Base-by-base conservation (phyloP, 257 asterid species). In the Oldenlandia corymbosa region DNA sequence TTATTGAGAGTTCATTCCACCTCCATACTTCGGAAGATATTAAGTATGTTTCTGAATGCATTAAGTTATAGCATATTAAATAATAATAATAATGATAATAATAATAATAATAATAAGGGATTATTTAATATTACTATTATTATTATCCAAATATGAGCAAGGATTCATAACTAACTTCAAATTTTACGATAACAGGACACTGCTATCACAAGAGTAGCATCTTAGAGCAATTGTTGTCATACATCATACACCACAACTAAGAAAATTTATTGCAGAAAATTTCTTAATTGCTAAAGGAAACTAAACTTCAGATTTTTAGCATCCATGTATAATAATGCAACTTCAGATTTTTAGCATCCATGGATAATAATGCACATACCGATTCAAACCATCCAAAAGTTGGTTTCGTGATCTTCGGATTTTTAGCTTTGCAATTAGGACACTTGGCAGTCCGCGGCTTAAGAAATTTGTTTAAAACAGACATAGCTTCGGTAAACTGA, bases 301-400 rank as follows among this genome's bases (percentile, higher is more conserved):
- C 18, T n/a, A n/a, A n/a, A n/a, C n/a, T n/a, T n/a, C n/a, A n/a
- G n/a, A n/a, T n/a, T n/a, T n/a, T n/a, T n/a, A n/a, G n/a, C n/a
- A n/a, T n/a, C n/a, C n/a, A n/a, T n/a, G n/a, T n/a, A n/a, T n/a
- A n/a, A n/a, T n/a, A n/a, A n/a, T n/a, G n/a, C n/a, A n/a, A n/a
- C n/a, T n/a, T n/a, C n/a, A n/a, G n/a, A n/a, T n/a, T n/a, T n/a
- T n/a, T n/a, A 65, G 32, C 26, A 18, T 36, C 37, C 65, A 60
- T 48, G 12, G 50, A 66, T 23, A 57, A 24, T 43, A 42, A 50
- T 20, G 57, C 46, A 62, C 88, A 52, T 92, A 92, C 97, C 95
- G 79, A 69, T 37, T 65, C 75, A 70, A 92, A 78, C 96, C 99
- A 88, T 80, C 96, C 99, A 80, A 89, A 90, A 51, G 90, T 87